Evolutionary conservation across 2,329 filamentous ascomycete species (phyloP).

Genomic region (Paraphaeosphaeria sporulosa): DNA sequence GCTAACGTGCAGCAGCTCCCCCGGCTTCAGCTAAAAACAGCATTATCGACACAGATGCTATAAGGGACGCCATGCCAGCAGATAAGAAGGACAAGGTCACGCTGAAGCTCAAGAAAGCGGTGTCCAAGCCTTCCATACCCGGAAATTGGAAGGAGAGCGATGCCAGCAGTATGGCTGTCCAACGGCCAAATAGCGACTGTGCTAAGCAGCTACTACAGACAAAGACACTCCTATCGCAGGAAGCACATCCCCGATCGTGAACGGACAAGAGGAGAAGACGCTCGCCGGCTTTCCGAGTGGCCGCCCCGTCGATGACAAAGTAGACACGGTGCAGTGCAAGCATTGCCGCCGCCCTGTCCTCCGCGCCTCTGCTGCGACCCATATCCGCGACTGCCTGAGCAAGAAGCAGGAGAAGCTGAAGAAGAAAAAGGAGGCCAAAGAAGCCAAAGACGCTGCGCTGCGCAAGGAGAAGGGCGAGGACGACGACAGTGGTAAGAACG

Average conservation of each 20-base stretch:
- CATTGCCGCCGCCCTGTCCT: conserved; percentile 92
- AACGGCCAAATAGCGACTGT: not conserved
- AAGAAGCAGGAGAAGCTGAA: conserved; percentile 75
- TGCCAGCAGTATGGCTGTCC: conserved; percentile 62
- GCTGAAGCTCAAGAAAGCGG: conserved; percentile 64
- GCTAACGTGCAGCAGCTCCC: conserved; percentile 35
- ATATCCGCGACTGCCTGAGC: conserved; percentile 83
- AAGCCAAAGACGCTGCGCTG: conserved; percentile 59
- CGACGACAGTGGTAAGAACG: conserved; percentile 50
- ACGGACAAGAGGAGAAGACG: conserved; percentile 75
- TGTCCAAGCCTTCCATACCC: conserved; percentile 69
- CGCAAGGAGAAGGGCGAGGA: conserved; percentile 57
- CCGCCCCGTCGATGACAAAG: conserved; percentile 78
- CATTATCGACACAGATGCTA: conserved; percentile 37
- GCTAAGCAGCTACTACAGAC: conserved; percentile 19
- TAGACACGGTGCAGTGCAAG: conserved; percentile 83
- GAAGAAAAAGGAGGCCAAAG: conserved; percentile 70
- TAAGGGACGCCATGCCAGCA: conserved; percentile 44
- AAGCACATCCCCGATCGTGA: conserved; percentile 51
- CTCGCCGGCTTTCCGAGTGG: conserved; percentile 83
- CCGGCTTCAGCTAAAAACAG: conserved; percentile 33
- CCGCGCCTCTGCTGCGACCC: conserved; percentile 75
- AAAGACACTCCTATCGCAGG: conserved; percentile 30
- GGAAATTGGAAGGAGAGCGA: conserved; percentile 76
- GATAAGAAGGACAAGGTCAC: conserved; percentile 52